Percentiles rank a stretch among this genome's conserved stretches.
Evolutionary conservation across 305 asterid genomes (phyloP).

Genomic region (Fraxinus xanthoxyloides): DNA sequence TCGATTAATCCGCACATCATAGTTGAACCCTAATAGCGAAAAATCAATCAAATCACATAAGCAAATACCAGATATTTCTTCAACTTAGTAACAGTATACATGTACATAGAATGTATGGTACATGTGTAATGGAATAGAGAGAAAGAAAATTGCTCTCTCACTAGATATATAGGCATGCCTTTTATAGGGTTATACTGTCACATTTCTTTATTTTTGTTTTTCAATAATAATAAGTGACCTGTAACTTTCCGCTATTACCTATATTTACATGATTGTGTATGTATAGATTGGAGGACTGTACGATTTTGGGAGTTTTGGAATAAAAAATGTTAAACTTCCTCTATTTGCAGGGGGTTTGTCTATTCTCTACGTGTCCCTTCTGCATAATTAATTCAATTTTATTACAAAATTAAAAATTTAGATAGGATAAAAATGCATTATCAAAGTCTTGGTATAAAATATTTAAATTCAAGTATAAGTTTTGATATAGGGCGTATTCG

Average conservation of each 20-base stretch:
- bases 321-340: slow-evolving; percentile 38
- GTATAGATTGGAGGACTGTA: slow-evolving; percentile 31
- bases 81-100: slow-evolving; percentile 3
- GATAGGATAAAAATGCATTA: too few species aligned
- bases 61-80: slow-evolving; percentile 8
- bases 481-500: too few species aligned
- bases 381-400: slow-evolving; percentile 14
- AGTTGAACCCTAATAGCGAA: slow-evolving; percentile 47
- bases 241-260: slow-evolving; percentile 3
- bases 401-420: too few species aligned
- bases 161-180: slow-evolving; percentile 34
- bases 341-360: slow-evolving; percentile 59
- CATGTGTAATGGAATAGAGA: too few species aligned
- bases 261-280: slow-evolving; percentile 30
- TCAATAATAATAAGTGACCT: slow-evolving; percentile 24
- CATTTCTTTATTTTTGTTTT: neutral
- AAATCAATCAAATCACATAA: slow-evolving; percentile 5
- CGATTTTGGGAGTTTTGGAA: slow-evolving; percentile 20
- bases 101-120: too few species aligned
- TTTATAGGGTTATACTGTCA: slow-evolving; percentile 36
- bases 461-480: too few species aligned
- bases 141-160: slow-evolving; percentile 35
- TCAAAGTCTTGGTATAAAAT: too few species aligned
- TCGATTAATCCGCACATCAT: slow-evolving; percentile 70
- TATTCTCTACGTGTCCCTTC: slow-evolving; percentile 23